These are phyloP conservation scores for Tetracladium marchalianum DNA, from an alignment of 495 filamentous ascomycete species.

Conservation along the genomic window DNA sequence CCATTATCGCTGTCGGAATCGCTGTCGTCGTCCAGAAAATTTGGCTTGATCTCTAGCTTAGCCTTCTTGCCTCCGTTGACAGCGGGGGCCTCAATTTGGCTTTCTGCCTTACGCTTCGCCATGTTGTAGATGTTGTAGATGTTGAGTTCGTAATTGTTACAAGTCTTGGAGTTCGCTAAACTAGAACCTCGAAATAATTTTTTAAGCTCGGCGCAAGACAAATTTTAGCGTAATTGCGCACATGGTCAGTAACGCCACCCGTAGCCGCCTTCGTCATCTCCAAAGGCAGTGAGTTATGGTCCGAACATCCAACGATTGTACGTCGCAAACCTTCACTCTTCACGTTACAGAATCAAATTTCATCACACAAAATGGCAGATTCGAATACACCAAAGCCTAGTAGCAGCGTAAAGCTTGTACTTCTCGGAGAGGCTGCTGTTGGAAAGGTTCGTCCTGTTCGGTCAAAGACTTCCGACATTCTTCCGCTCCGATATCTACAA, in stretches of 20 bases:
- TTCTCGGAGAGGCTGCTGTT: constrained; percentile 93
- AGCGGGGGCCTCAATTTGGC: constrained; percentile 1
- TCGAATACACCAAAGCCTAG: constrained; percentile 69
- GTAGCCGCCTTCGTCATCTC: too few relatives aligned
- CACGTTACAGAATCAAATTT: not conserved
- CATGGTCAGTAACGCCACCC: too few relatives aligned
- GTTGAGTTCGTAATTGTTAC: not conserved
- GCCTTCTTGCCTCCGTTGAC: constrained; percentile 15
- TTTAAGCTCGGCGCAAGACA: too few relatives aligned
- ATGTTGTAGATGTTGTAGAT: constrained; percentile 17
- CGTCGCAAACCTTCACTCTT: too few relatives aligned
- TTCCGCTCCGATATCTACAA: not conserved
- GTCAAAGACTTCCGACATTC: not conserved
- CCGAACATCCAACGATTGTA: too few relatives aligned
- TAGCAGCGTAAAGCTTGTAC: constrained; percentile 97
- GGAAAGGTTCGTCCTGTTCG: constrained; percentile 64
- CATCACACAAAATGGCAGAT: constrained; percentile 33
- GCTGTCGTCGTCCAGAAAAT: constrained; percentile 31
- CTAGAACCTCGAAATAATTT: too few relatives aligned
- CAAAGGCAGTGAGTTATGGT: too few relatives aligned
- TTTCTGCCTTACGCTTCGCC: constrained; percentile 20
- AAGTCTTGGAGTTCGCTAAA: too few relatives aligned
- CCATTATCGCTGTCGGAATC: constrained; percentile 39
- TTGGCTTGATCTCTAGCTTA: constrained; percentile 12
- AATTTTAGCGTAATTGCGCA: too few relatives aligned